Evolutionary conservation across 257 asterid genomes (phyloP).

Genomic region (Solanum ahanhuiri): DNA sequence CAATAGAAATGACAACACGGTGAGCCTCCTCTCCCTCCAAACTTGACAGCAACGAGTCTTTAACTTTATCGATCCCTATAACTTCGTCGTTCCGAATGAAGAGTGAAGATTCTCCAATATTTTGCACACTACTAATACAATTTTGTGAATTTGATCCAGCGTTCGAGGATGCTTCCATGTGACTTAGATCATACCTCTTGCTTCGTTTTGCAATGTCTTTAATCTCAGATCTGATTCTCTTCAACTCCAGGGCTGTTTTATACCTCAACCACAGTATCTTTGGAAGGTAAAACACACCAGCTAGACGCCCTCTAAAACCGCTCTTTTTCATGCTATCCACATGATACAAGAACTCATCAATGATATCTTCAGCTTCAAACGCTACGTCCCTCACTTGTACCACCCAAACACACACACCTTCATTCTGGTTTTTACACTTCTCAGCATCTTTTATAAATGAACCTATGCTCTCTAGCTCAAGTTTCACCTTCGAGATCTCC

Average conservation of each 20-base stretch:
- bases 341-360: conserved; percentile 7
- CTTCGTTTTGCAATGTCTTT: conserved; percentile 3
- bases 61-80: neutral
- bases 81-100: neutral
- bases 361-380: conserved; percentile 9
- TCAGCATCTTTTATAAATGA: conserved; percentile 10
- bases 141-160: neutral
- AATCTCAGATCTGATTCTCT: conserved; percentile 7
- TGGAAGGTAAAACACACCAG: neutral
- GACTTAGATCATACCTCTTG: conserved; percentile 1
- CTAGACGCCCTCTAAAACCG: neutral
- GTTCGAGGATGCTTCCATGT: neutral
- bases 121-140: neutral
- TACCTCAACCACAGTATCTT: conserved; percentile 3
- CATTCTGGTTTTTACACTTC: neutral
- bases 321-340: neutral
- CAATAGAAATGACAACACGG: neutral
- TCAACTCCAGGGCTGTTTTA: neutral
- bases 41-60: neutral
- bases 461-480: conserved; percentile 6
- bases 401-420: neutral
- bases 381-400: conserved; percentile 3
- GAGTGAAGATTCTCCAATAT: conserved; percentile 3
- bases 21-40: neutral
- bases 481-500: neutral